Conservation (phyloP, 352 stramenopile genomes). For the Hyaloperonospora arabidopsidis region DNA sequence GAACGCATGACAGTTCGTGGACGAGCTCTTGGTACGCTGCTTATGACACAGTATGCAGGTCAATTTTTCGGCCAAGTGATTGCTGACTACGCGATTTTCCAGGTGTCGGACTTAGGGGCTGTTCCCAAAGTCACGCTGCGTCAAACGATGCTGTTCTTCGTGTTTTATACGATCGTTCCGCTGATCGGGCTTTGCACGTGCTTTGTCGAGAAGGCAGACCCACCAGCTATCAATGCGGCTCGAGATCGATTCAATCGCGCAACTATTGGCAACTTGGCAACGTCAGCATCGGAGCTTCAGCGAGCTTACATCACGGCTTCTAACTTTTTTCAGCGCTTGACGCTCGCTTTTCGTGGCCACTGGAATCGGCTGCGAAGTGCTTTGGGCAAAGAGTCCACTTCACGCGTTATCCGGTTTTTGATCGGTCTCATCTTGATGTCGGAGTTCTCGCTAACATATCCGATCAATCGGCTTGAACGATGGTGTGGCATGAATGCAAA, state of each 20-base stretch:
- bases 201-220: slow-evolving; percentile 36
- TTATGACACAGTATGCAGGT: slow-evolving; percentile 43
- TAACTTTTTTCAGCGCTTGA: slow-evolving; percentile 5
- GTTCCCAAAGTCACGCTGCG: slow-evolving; percentile 40
- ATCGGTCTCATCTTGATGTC: slow-evolving; percentile 50
- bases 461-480: slow-evolving; percentile 33
- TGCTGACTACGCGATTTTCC: slow-evolving; percentile 46
- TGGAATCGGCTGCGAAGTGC: slow-evolving; percentile 24
- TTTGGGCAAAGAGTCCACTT: slow-evolving; percentile 34
- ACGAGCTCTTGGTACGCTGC: slow-evolving; percentile 33
- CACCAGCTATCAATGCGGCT: slow-evolving; percentile 13
- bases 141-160: slow-evolving; percentile 41
- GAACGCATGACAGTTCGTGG: slow-evolving; percentile 31
- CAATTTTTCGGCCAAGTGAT: slow-evolving; percentile 41
- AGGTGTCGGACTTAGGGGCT: slow-evolving; percentile 36
- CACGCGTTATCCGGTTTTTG: slow-evolving; percentile 44
- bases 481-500: slow-evolving; percentile 39
- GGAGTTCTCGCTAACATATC: slow-evolving; percentile 50
- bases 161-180: slow-evolving; percentile 38
- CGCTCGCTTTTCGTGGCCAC: slow-evolving; percentile 2
- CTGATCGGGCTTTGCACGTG: slow-evolving; percentile 27
- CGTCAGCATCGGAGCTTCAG: background rate
- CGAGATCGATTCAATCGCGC: background rate
- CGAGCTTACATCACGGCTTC: background rate
- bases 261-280: slow-evolving; percentile 17